These are phyloP conservation scores for Tetracentron sinense DNA, from an alignment of 164 flowering plant genomes.

Conservation along the genomic window DNA sequence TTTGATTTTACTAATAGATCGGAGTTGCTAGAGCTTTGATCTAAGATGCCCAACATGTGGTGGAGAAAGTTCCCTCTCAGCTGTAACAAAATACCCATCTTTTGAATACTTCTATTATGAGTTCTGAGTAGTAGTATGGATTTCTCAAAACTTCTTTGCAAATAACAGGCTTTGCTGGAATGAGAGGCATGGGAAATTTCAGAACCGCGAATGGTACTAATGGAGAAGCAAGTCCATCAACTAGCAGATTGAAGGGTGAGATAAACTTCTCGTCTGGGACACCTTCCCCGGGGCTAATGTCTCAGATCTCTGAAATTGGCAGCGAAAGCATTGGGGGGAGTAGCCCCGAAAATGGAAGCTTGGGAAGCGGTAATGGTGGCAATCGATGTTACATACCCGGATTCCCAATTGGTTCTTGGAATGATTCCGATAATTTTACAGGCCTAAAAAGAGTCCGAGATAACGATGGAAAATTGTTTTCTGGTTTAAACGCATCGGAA, in stretches of 20 bases:
- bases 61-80: background rate
- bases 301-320: no score
- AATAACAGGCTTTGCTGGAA: slow-evolving; percentile 57
- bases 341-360: no score
- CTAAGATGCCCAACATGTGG: background rate
- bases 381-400: no score
- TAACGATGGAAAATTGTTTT: no score
- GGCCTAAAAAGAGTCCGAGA: no score
- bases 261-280: slow-evolving; percentile 37
- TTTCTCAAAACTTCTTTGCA: background rate
- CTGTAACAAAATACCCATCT: background rate
- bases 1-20: no score
- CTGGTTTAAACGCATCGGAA: no score
- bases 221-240: slow-evolving; percentile 33
- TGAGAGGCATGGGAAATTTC: slow-evolving; percentile 47
- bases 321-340: no score
- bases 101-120: background rate
- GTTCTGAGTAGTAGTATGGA: background rate
- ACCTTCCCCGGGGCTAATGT: slow-evolving; percentile 3
- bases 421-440: no score
- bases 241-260: slow-evolving; percentile 40
- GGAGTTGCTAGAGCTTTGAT: slow-evolving; percentile 1
- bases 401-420: no score
- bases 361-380: no score
- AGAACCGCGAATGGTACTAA: slow-evolving; percentile 32